Conservation (phyloP, 495 filamentous ascomycete genomes). For the Articulospora tetracladia region DNA sequence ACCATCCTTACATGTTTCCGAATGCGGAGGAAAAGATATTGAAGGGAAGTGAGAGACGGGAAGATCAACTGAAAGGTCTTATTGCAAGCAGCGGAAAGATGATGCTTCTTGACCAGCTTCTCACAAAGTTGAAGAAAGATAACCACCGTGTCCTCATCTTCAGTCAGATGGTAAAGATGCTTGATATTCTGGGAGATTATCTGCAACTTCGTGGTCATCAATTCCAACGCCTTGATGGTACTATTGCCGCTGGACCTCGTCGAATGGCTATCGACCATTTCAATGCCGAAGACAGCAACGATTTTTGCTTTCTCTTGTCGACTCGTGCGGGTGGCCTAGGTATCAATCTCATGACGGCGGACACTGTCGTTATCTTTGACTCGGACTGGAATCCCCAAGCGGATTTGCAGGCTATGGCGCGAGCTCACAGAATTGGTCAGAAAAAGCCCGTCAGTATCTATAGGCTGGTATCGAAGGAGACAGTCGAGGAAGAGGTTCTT, state of each 20-base stretch:
- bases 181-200: slow-evolving; percentile 93
- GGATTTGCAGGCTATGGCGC: slow-evolving; percentile 96
- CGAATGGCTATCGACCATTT: slow-evolving; percentile 96
- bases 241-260: slow-evolving; percentile 78
- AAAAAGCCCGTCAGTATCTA: slow-evolving; percentile 95
- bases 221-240: slow-evolving; percentile 93
- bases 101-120: slow-evolving; percentile 93
- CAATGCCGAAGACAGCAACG: slow-evolving; percentile 87
- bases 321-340: slow-evolving; percentile 94
- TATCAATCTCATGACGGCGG: slow-evolving; percentile 98
- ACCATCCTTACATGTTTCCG: slow-evolving; percentile 96
- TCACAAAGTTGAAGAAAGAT: slow-evolving; percentile 86
- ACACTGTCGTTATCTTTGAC: slow-evolving; percentile 97
- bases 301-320: slow-evolving; percentile 95
- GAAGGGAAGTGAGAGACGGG: slow-evolving; percentile 67
- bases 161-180: slow-evolving; percentile 99
- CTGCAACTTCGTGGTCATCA: slow-evolving; percentile 82
- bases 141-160: slow-evolving; percentile 96
- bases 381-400: slow-evolving; percentile 99
- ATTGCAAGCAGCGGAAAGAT: slow-evolving; percentile 98
- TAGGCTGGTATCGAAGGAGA: slow-evolving; percentile 92
- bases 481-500: slow-evolving; percentile 95
- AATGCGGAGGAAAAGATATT: slow-evolving; percentile 87
- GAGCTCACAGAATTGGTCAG: slow-evolving; percentile 96
- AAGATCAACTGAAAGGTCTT: slow-evolving; percentile 83